phyloP scores from a whole-genome alignment of 208 protist species.

The Wallacemonas collosoma region DNA sequence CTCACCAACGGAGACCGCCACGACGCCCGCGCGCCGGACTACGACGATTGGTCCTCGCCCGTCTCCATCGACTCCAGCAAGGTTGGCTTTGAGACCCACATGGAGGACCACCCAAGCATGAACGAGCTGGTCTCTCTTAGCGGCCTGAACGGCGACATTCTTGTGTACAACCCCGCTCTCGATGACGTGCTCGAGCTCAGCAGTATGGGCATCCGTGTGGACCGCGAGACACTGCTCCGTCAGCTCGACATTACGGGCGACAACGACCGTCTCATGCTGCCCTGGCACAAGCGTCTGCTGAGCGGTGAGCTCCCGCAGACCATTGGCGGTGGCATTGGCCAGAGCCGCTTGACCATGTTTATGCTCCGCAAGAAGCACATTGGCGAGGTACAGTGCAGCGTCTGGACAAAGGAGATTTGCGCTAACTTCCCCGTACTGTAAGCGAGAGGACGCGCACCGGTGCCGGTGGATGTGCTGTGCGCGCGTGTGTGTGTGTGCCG shows the following conservation, averaged over 20 bases:
- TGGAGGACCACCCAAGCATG: conserved; percentile 35
- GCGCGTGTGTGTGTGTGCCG: too few relatives aligned
- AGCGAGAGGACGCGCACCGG: not conserved
- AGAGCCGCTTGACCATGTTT: conserved; percentile 89
- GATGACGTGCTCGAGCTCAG: conserved; percentile 87
- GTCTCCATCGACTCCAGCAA: conserved; percentile 35
- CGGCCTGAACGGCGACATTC: conserved; percentile 91
- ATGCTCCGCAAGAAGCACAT: conserved; percentile 91
- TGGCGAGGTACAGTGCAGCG: conserved; percentile 90
- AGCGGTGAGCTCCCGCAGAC: conserved; percentile 80
- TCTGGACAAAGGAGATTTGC: conserved; percentile 67
- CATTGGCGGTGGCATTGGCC: conserved; percentile 87
- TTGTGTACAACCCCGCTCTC: conserved; percentile 86
- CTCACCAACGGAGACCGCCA: conserved; percentile 81
- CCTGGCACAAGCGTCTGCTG: conserved; percentile 83
- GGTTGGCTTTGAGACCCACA: conserved; percentile 31
- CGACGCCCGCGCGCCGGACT: conserved; percentile 89
- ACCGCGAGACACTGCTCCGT: conserved; percentile 66
- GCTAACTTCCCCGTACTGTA: conserved; percentile 37
- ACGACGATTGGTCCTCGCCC: conserved; percentile 93
- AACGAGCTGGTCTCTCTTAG: conserved; percentile 59
- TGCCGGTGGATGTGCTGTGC: too few relatives aligned
- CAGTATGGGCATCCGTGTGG: conserved; percentile 93
- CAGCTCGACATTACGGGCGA: conserved; percentile 78
- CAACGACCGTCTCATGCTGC: conserved; percentile 58